Conservation (phyloP, 805 yeast species). For the Candida corydali region DNA sequence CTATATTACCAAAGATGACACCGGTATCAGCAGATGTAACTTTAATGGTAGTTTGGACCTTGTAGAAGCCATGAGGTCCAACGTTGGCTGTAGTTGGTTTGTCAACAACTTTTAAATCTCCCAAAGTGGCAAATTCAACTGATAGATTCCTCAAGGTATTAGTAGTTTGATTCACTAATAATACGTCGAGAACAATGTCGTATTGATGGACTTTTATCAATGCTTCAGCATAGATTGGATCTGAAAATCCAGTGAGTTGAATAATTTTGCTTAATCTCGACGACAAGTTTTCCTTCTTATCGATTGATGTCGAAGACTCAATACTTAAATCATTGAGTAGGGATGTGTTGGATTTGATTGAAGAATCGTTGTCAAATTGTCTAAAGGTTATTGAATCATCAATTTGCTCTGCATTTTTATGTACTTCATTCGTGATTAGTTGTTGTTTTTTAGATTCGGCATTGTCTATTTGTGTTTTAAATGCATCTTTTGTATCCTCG, state of each 20-base stretch:
- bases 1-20: constrained; percentile 94
- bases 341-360: constrained; percentile 16
- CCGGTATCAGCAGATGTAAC: constrained; percentile 98
- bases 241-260: constrained; percentile 96
- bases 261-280: constrained; percentile 85
- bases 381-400: constrained; percentile 79
- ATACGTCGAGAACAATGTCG: constrained; percentile 90
- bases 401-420: constrained; percentile 65
- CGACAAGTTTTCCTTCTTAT: constrained; percentile 54
- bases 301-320: constrained; percentile 45
- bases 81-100: constrained; percentile 84
- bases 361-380: constrained; percentile 59
- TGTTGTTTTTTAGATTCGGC: constrained; percentile 58
- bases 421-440: constrained; percentile 52
- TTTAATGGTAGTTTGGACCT: constrained; percentile 81
- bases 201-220: constrained; percentile 94
- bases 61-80: constrained; percentile 97
- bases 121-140: constrained; percentile 93
- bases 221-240: constrained; percentile 97
- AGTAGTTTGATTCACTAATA: constrained; percentile 91
- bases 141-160: constrained; percentile 85
- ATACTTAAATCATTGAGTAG: constrained; percentile 48
- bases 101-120: constrained; percentile 92
- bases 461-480: constrained; percentile 60
- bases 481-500: constrained; percentile 85